A percentile compares a stretch with the other conserved stretches of the same genome.
Evolutionary conservation across 1,139 yeast species (phyloP).

Genomic region (Nadsonia commutata): DNA sequence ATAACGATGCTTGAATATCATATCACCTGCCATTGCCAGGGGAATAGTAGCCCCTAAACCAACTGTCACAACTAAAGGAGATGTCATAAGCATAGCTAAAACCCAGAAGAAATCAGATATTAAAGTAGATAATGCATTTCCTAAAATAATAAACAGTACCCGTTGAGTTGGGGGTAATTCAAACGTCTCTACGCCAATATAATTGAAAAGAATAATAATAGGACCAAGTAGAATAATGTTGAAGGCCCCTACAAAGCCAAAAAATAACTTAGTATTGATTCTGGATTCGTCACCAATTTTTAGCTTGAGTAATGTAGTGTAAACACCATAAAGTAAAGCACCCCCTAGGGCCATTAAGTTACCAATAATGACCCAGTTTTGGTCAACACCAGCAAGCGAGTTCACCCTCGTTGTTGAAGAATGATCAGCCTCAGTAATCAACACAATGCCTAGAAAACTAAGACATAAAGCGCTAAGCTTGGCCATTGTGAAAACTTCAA

Average conservation of each 20-base stretch:
- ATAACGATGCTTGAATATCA: conserved; percentile 50
- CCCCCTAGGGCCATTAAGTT: conserved; percentile 68
- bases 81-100: conserved; percentile 78
- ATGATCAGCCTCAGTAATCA: conserved; percentile 47
- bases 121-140: conserved; percentile 66
- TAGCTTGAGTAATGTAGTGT: conserved; percentile 69
- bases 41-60: conserved; percentile 91
- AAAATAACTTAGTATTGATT: conserved; percentile 72
- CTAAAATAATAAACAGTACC: conserved; percentile 38
- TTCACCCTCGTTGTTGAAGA: background rate
- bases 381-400: background rate
- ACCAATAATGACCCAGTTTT: conserved; percentile 39
- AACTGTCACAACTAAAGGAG: conserved; percentile 89
- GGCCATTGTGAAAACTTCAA: conserved; percentile 50
- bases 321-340: conserved; percentile 80
- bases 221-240: conserved; percentile 79
- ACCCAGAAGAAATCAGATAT: conserved; percentile 93
- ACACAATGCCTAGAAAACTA: conserved; percentile 63
- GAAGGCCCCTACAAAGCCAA: conserved; percentile 87
- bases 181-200: conserved; percentile 49
- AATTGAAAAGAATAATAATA: conserved; percentile 47
- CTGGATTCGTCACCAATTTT: conserved; percentile 58
- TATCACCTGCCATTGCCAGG: conserved; percentile 83
- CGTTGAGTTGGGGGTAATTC: conserved; percentile 46
- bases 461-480: conserved; percentile 58